phyloP scores from a whole-genome alignment of 139 green algal genomes.

The Tetraselmis striata region DNA sequence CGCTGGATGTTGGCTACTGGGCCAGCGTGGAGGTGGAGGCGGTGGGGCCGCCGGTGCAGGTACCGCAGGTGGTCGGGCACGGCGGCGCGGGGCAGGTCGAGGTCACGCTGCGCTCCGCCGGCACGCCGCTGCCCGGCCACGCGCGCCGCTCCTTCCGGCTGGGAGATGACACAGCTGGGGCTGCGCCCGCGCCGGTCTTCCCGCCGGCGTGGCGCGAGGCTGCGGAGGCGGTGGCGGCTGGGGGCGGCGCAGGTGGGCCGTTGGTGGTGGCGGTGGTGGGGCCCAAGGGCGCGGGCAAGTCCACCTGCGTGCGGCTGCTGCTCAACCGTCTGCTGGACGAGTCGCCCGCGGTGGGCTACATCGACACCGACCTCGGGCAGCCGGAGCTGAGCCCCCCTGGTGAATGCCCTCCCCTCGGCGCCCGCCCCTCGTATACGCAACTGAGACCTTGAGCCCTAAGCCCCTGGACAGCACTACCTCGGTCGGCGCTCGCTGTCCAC shows the following conservation, averaged over 20 bases:
- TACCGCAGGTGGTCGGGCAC: too few relatives aligned
- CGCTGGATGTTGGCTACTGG: neutral
- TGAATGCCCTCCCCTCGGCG: too few relatives aligned
- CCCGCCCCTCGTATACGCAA: too few relatives aligned
- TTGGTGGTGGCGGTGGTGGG: conserved; percentile 57
- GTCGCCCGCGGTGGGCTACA: conserved; percentile 42
- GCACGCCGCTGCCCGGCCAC: too few relatives aligned
- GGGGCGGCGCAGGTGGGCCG: neutral
- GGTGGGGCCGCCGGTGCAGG: neutral
- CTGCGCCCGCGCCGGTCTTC: neutral
- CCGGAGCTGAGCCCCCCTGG: conserved; percentile 74
- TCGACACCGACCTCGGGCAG: conserved; percentile 84
- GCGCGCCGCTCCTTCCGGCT: too few relatives aligned
- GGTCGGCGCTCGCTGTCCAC: too few relatives aligned
- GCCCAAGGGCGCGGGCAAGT: conserved; percentile 78
- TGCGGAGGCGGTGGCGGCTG: neutral
- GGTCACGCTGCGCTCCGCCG: neutral
- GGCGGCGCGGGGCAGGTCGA: too few relatives aligned
- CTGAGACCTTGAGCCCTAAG: too few relatives aligned
- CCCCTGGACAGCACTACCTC: too few relatives aligned
- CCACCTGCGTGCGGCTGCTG: conserved; percentile 54
- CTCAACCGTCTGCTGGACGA: conserved; percentile 51
- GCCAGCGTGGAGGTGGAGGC: neutral
- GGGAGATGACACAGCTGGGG: too few relatives aligned
- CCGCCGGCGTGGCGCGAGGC: neutral